Evolutionary conservation across 2,329 filamentous ascomycete species (phyloP).

Genomic region (Penicillium crustosum): DNA sequence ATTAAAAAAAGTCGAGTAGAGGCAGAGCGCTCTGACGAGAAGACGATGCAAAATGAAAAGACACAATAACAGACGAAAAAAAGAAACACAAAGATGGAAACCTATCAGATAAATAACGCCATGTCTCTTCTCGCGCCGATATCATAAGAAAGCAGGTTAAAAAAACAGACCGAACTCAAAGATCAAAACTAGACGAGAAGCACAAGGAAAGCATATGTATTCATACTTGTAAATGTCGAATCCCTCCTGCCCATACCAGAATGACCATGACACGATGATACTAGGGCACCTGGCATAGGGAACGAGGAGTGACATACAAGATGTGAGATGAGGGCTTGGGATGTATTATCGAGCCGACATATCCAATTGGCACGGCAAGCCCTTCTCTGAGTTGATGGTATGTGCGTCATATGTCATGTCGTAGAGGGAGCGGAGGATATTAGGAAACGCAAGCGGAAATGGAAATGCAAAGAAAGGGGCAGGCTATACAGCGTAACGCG

Average conservation of each 20-base stretch:
- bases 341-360: neutral
- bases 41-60: conserved; percentile 10
- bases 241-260: neutral
- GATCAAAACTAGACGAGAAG: conserved; percentile 5
- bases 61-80: neutral
- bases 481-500: conserved; percentile 19
- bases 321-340: neutral
- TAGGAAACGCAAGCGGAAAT: neutral
- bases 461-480: conserved; percentile 2
- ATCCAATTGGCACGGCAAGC: neutral
- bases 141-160: conserved; percentile 11
- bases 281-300: neutral
- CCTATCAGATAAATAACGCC: conserved; percentile 8
- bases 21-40: conserved; percentile 4
- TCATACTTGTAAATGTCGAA: conserved; percentile 14
- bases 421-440: conserved; percentile 5
- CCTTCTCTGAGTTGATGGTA: conserved; percentile 13
- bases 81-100: conserved; percentile 8
- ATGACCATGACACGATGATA: neutral
- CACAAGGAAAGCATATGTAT: conserved; percentile 16
- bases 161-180: conserved; percentile 5
- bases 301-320: neutral
- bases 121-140: conserved; percentile 21
- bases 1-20: conserved; percentile 6
- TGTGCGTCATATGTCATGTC: conserved; percentile 22